Evolutionary conservation across 2,329 filamentous ascomycete genomes (phyloP).

Genomic region (Penicillium sp.): DNA sequence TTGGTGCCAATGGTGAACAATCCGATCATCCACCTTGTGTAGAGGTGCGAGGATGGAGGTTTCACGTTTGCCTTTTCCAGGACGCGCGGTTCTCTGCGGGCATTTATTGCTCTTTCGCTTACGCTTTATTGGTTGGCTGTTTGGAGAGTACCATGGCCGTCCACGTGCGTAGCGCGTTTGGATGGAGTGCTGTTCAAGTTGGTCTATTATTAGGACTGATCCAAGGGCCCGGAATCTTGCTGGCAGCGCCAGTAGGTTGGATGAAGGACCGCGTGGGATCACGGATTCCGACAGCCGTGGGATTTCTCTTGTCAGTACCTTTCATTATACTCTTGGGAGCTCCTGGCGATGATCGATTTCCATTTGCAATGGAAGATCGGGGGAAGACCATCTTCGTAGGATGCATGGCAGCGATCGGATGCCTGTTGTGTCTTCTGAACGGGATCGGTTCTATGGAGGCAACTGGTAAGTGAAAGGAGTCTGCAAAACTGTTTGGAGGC

Average conservation of each 20-base stretch:
- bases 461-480: neutral
- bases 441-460: neutral
- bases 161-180: constrained; percentile 10
- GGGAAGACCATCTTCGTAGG: neutral
- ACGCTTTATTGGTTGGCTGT: constrained; percentile 8
- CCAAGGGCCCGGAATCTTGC: constrained; percentile 8
- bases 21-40: neutral
- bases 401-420: neutral
- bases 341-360: neutral
- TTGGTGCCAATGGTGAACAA: neutral
- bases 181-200: constrained; percentile 10
- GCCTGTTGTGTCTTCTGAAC: neutral
- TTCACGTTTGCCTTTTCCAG: constrained; percentile 4
- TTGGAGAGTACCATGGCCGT: constrained; percentile 12
- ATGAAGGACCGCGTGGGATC: neutral
- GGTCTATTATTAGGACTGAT: constrained; percentile 12
- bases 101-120: constrained; percentile 6
- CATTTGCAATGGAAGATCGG: neutral
- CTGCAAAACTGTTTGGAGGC: neutral
- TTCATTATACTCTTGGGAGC: neutral
- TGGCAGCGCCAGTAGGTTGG: constrained; percentile 1
- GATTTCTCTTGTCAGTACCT: neutral
- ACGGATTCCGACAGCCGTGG: neutral
- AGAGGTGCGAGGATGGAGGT: constrained; percentile 2
- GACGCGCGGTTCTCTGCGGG: constrained; percentile 7